Evolutionary conservation across 176 grass and related monocot species (phyloP).

Genomic region (Sorghum bicolor): DNA sequence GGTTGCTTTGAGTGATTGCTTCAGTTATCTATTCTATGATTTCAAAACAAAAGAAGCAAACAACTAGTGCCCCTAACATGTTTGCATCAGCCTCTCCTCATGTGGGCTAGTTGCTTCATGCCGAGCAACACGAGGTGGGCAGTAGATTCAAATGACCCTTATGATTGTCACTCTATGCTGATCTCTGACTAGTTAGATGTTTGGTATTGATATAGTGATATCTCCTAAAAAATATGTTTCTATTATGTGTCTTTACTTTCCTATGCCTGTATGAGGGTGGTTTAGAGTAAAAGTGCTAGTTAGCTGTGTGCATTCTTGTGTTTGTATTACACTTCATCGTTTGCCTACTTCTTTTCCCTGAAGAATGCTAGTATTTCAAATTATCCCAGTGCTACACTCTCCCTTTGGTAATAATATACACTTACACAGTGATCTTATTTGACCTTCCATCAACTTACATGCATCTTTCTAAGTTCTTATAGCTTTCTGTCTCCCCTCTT

Average conservation of each 20-base stretch:
- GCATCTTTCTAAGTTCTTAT: not conserved
- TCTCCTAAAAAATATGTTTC: not conserved
- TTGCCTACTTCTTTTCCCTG: slow-evolving; percentile 7
- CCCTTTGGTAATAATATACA: not conserved
- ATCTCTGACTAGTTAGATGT: not conserved
- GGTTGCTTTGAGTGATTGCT: not conserved
- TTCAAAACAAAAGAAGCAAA: not conserved
- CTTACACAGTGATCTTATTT: not conserved
- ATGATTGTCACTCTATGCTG: not conserved
- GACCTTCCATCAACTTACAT: not conserved
- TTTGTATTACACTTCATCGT: not conserved
- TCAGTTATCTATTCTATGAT: not conserved
- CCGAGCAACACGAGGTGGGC: not conserved
- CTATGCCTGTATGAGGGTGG: not conserved
- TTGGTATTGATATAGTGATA: not conserved
- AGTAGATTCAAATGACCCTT: not conserved
- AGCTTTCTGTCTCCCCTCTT: not conserved
- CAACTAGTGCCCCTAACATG: not conserved
- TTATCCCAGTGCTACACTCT: not conserved
- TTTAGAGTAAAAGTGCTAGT: not conserved
- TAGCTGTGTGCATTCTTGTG: not conserved
- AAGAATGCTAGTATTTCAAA: slow-evolving; percentile 13
- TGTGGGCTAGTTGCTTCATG: not conserved
- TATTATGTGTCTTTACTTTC: not conserved
- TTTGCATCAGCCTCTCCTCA: not conserved